Evolutionary conservation across 208 protist species (phyloP), one percentile per base, ranked within the genome.

Genomic region (Sergeia podlipaevii): DNA sequence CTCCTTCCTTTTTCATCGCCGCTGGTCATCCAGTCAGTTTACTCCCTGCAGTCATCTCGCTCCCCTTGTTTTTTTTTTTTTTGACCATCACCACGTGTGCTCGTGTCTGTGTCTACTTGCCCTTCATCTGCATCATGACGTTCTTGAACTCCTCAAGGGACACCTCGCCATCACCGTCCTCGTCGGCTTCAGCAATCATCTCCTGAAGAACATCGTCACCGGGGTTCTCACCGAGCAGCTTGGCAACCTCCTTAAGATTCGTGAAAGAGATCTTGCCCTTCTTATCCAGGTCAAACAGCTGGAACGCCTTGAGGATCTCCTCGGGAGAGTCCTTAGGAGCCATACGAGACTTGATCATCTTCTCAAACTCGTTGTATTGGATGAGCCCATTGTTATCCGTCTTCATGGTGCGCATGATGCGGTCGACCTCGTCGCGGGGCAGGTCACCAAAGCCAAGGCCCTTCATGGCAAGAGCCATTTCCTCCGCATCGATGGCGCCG

Each of bases 181-280:
- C 65, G 63, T 98, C 97, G 1, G 96, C 96, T 61, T 97, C 95
- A 6, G 94, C 82, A 47, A 99, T 98, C 97, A 99, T 99, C 73
- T 97, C 95, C 67, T 96, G 79, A 27, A 99, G 70, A 29, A 99
- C 97, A 6, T 98, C 97, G 46, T 99, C 98, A 10, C 94, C 81
- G 3, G 98, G 82, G 71, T 97, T 95, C 60, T 99, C 97, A 6
- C 95, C 95, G 2, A 99, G 72, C 50, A 97, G 74, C 56, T 96
- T 94, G 28, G 96, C 93, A 10, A 98, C 96, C 65, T 93, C 69
- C 68, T 97, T 98, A 27, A 99, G 72, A 70, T 99, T 99, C 15
- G 93, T 86, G 52, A 99, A 97, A 11, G 91, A 93, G 17, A 98
- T 96, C 58, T 91, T 97, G 11, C 97, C 97, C 41, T 96, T 97